Evolutionary conservation across 2,329 filamentous ascomycete species (phyloP).

Genomic region (Aspergillus sp.): DNA sequence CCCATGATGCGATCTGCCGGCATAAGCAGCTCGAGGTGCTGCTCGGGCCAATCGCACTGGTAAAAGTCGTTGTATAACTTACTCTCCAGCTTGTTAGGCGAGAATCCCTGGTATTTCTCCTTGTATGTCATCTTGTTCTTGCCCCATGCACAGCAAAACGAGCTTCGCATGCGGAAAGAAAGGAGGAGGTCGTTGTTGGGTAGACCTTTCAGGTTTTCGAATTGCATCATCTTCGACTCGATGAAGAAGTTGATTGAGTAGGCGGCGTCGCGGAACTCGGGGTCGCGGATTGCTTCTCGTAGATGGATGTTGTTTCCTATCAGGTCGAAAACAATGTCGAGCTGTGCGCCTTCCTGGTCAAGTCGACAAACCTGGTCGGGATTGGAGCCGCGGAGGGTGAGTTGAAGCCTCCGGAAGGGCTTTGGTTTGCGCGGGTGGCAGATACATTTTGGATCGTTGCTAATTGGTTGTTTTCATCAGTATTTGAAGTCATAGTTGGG

Average conservation of each 20-base stretch:
- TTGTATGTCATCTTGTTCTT: slow-evolving; percentile 19
- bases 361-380: slow-evolving; percentile 17
- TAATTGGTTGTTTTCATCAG: slow-evolving; percentile 4
- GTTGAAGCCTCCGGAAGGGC: slow-evolving; percentile 13
- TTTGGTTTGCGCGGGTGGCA: slow-evolving; percentile 21
- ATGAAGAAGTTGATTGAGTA: slow-evolving; percentile 15
- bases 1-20: slow-evolving; percentile 22
- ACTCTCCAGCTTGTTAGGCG: slow-evolving; percentile 13
- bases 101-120: slow-evolving; percentile 23
- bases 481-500: background rate
- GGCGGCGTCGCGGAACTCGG: slow-evolving; percentile 6
- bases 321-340: slow-evolving; percentile 28
- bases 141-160: slow-evolving; percentile 13
- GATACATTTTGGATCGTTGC: slow-evolving; percentile 21
- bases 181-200: slow-evolving; percentile 27
- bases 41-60: slow-evolving; percentile 16
- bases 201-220: slow-evolving; percentile 31
- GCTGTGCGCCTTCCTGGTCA: slow-evolving; percentile 17
- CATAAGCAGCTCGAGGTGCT: slow-evolving; percentile 23
- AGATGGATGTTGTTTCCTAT: slow-evolving; percentile 20
- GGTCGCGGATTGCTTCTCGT: slow-evolving; percentile 21
- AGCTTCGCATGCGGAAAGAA: slow-evolving; percentile 18
- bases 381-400: slow-evolving; percentile 16
- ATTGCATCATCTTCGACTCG: slow-evolving; percentile 18
- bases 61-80: slow-evolving; percentile 23